Evolutionary conservation across 192 early-diverging fungal genomes (phyloP), one percentile per base, ranked within the genome.

Genomic region (Funneliformis mosseae): DNA sequence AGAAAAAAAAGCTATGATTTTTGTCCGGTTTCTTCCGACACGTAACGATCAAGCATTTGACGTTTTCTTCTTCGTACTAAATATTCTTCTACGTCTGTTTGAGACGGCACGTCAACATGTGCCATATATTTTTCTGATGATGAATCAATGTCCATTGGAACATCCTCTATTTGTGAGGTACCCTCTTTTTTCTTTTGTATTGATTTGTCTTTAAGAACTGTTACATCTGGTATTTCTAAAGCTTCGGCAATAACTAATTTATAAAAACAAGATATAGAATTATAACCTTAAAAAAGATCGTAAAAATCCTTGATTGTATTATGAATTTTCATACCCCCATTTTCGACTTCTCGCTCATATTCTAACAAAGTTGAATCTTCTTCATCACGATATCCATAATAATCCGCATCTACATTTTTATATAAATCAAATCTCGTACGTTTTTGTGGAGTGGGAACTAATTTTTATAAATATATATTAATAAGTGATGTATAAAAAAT

Each of bases 371-470:
- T 79, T 8, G 93, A 95, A 83, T 97, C 96, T 61, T 94, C 91
- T 83, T 98, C 97, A 81, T 98, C 96, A 62, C 93, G 88, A 82
- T 97, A 99, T 43, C 97, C 97, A 78, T 94, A 99, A 83, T 99
- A 99, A 77, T 96, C 94, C 1, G 96, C 96, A 82, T 97, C 97
- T 14, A 96, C 92, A 33, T 93, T 88, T 64, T 89, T 86, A 72
- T 91, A 87, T 77, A 99, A 83, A 41, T 96, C 95, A 12, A 85
- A 84, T 78, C 94, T 89, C 42, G 88, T 90, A 55, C 90, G 88
- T 45, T 85, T 83, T 73, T 83, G 83, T 27, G 88, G 83, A 23
- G 85, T 85, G 28, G 84, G 63, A 0, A 81, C 89, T 88, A 78
- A 8, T 6, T 21, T 60, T 60, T 33, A n/a, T n/a, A n/a, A 43